Conservation (phyloP, 208 protist genomes). For the Tritrichomonas musculus region DNA sequence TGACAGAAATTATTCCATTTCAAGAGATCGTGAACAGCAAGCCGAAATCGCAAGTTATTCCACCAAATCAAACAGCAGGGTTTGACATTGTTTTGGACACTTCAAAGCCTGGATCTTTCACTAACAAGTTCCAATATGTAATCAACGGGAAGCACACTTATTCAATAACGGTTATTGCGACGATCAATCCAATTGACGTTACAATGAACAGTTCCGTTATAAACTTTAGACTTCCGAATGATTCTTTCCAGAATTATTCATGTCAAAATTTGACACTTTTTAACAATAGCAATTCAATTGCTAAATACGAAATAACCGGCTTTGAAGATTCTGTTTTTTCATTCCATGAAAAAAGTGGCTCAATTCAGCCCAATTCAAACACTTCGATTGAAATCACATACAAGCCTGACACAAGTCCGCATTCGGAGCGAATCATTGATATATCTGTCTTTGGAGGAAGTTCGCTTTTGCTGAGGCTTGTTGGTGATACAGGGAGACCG, state of each 20-base stretch:
- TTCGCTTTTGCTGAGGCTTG: background rate
- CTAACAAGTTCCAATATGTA: background rate
- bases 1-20: background rate
- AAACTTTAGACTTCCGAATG: background rate
- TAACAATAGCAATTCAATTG: background rate
- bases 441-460: background rate
- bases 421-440: background rate
- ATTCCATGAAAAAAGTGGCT: background rate
- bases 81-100: background rate
- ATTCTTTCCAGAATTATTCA: background rate
- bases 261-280: background rate
- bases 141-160: background rate
- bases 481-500: background rate
- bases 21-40: background rate
- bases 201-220: background rate
- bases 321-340: background rate
- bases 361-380: background rate
- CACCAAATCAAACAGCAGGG: background rate
- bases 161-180: background rate
- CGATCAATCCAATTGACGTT: background rate
- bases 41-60: slow-evolving; percentile 27
- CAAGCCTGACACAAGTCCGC: background rate
- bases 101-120: background rate
- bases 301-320: background rate
- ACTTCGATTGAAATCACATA: background rate